phyloP scores from a whole-genome alignment of 768 basidiomycete genomes.

The Termitomyces sp. region DNA sequence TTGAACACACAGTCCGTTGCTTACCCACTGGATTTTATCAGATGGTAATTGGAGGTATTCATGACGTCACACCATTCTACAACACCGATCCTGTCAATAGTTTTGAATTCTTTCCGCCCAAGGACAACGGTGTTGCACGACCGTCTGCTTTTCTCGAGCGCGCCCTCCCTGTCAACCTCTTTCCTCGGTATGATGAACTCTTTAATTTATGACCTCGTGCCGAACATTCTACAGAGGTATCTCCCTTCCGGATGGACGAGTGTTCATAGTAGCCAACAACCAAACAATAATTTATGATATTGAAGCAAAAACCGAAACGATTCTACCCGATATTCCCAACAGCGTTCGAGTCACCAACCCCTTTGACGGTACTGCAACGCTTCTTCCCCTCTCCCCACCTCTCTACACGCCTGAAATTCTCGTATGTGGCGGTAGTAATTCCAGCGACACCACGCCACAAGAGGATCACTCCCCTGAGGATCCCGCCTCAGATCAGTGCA shows the following conservation, averaged over 20 bases:
- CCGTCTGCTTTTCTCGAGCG: slow-evolving; percentile 20
- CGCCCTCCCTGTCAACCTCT: slow-evolving; percentile 17
- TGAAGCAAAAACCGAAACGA: slow-evolving; percentile 31
- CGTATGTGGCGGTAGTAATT: slow-evolving; percentile 38
- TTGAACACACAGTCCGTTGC: background rate
- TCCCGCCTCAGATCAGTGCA: slow-evolving; percentile 37
- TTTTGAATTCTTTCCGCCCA: slow-evolving; percentile 25
- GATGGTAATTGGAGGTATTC: slow-evolving; percentile 17
- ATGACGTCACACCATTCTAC: slow-evolving; percentile 16
- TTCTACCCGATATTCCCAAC: slow-evolving; percentile 36
- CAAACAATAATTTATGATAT: slow-evolving; percentile 36
- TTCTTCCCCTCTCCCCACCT: slow-evolving; percentile 31
- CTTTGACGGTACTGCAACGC: slow-evolving; percentile 29
- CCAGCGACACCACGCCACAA: slow-evolving; percentile 23
- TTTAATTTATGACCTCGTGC: background rate
- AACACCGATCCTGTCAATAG: slow-evolving; percentile 59
- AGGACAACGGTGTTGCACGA: slow-evolving; percentile 28
- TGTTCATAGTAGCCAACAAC: slow-evolving; percentile 34
- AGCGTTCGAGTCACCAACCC: slow-evolving; percentile 36
- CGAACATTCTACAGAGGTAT: background rate
- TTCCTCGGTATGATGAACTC: slow-evolving; percentile 17
- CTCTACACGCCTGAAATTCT: slow-evolving; percentile 40
- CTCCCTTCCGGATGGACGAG: slow-evolving; percentile 32
- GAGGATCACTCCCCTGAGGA: slow-evolving; percentile 28
- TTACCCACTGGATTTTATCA: background rate